Evolutionary conservation across 2,329 filamentous ascomycete genomes (phyloP), one percentile per base, ranked within the genome.

Genomic region (Verticillium albo-atrum): DNA sequence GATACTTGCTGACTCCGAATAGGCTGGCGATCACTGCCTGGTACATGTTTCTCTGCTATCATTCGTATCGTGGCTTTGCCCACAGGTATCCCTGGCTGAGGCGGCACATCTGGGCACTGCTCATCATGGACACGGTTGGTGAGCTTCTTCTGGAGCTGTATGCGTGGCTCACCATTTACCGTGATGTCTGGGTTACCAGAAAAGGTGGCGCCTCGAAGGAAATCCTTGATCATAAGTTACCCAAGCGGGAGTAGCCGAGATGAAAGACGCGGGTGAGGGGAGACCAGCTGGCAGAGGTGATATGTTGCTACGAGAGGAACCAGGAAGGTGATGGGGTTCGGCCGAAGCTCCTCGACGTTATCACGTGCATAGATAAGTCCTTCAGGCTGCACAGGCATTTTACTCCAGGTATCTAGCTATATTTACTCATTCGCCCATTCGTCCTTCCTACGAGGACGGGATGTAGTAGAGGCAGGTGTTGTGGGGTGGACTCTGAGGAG

Each of bases 111-210:
- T 60, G 61, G 55, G 61, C 61, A 2, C 54, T 55, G 7, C 55
- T 61, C 23, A 28, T 63, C 0, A 56, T 62, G n/a, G 62, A 63
- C 55, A 57, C 58, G 12, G 32, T 50, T 25, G 57, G 56, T 34
- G 28, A 60, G 23, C 54, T 59, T 15, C 23, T 62, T 6, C 23
- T 63, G 6, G 60, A 63, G 5, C 4, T 61, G n/a, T 62, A 62
- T 23, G 56, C 58, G 3, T 60, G 61, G 58, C 7, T 54, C n/a
- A 63, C 62, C 2, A 23, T 63, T 7, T 37, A 35, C 50, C 56
- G 54, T 14, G 56, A 63, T 50, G 30, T 55, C 17, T 62, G 58
- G 55, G 60, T 54, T 34, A 37, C 54, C 57, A 27, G 23, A 30
- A 27, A 56, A 6, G 34, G 25, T 25, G 20, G 4, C 4, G n/a